Evolutionary conservation across 2,329 filamentous ascomycete genomes (phyloP).

Genomic region (Fusarium pseudonygamai): DNA sequence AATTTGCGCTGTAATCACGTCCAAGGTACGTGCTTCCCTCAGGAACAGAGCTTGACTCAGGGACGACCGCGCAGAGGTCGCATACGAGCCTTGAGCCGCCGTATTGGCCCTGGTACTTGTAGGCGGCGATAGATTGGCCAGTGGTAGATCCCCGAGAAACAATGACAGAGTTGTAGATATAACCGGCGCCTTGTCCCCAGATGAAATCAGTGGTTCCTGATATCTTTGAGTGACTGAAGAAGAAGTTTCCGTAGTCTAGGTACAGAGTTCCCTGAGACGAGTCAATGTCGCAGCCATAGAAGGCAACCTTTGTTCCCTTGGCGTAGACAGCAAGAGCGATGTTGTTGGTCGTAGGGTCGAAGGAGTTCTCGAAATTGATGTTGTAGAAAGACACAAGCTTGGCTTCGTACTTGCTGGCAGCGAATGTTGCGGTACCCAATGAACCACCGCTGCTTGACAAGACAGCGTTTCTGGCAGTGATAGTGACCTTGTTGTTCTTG

Average conservation of each 20-base stretch:
- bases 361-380: conserved; percentile 44
- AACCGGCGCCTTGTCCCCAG: conserved; percentile 38
- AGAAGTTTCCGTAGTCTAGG: conserved; percentile 37
- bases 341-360: conserved; percentile 20
- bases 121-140: conserved; percentile 42
- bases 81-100: conserved; percentile 53
- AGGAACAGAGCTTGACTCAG: conserved; percentile 37
- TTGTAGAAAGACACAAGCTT: conserved; percentile 45
- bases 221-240: conserved; percentile 32
- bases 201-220: conserved; percentile 36
- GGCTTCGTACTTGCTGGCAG: conserved; percentile 43
- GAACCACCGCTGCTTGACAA: conserved; percentile 30
- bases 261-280: conserved; percentile 37
- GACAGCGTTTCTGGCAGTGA: conserved; percentile 38
- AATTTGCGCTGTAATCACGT: conserved; percentile 39
- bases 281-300: conserved; percentile 51
- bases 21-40: conserved; percentile 42
- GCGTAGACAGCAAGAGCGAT: conserved; percentile 39
- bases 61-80: conserved; percentile 52
- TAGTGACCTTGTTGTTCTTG: conserved; percentile 66
- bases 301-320: conserved; percentile 50
- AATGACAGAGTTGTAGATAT: conserved; percentile 39
- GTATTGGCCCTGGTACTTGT: conserved; percentile 40
- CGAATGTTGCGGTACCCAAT: conserved; percentile 37
- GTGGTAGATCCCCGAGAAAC: conserved; percentile 17